Evolutionary conservation across 306 rosid species (phyloP), one percentile per base, ranked within the genome.

Genomic region (Comarum palustre): DNA sequence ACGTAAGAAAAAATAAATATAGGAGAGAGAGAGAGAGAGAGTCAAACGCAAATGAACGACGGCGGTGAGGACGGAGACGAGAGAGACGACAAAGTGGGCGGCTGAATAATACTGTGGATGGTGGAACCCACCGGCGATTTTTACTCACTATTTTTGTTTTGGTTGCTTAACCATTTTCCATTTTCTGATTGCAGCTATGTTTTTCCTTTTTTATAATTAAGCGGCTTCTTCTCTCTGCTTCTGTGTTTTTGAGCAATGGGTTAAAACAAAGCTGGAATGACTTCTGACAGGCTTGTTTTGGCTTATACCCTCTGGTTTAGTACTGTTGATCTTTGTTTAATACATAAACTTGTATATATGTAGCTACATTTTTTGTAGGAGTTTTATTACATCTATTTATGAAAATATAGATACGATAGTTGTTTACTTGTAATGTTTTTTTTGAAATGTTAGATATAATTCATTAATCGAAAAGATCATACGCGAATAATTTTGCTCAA

Each of bases 11-110:
- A 9, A 71, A 60, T 27, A 4, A 43, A 55, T 55, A 10, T 13
- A 45, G 17, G 54, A 50, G 6, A 50, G 4, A 59, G 78, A 70
- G 15, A 29, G 83, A 2, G 32, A 22, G 75, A 55, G 84, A 69
- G 88, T 74, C 90, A 86, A 84, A 84, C 73, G 73, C 75, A 80
- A 81, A 65, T 78, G 75, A 81, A 76, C 87, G 86, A 76, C 82
- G 92, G 82, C 71, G 92, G 78, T 69, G 95, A 76, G 60, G 75
- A 88, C 90, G 92, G 86, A 84, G 90, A 82, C 93, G 86, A 85
- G 65, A 73, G 90, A 89, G 88, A 90, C 93, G 99, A 94, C 97
- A 90, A 90, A 89, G 83, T 88, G 68, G 86, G 90, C 95, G 90
- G 95, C 91, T 86, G 87, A 83, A 80, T 85, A 84, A 69, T 81